Conservation (phyloP, 345 rosid genomes). For the Bretschneidera sinensis region DNA sequence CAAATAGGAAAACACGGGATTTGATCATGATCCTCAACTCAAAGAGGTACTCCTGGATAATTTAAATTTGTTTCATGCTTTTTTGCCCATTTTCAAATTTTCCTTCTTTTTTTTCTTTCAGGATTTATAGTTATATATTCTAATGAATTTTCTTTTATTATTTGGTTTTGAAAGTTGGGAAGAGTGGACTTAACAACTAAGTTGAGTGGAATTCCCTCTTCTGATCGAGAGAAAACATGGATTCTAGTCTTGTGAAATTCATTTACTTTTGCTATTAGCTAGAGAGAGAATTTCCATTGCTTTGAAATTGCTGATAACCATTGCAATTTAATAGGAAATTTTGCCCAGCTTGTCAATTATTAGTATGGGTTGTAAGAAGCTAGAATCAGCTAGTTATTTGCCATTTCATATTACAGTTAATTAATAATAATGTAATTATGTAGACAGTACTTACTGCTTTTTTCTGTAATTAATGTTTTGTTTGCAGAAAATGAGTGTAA, state of each 20-base stretch:
- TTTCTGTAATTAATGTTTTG: no score
- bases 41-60: slow-evolving; percentile 52
- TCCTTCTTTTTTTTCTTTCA: not conserved
- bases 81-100: not conserved
- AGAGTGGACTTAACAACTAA: not conserved
- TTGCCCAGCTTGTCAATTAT: no score
- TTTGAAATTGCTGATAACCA: not conserved
- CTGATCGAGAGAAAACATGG: not conserved
- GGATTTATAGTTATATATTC: not conserved
- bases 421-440: no score
- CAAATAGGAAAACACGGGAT: slow-evolving; percentile 80
- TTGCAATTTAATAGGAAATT: not conserved
- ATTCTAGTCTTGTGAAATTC: not conserved
- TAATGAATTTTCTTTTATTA: not conserved
- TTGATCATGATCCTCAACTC: slow-evolving; percentile 92
- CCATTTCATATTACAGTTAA: not conserved
- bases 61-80: slow-evolving; percentile 1
- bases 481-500: no score
- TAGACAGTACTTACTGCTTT: no score
- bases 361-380: not conserved
- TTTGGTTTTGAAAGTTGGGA: not conserved
- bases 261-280: not conserved
- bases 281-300: no score
- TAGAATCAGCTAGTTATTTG: not conserved
- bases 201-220: slow-evolving; percentile 4